Conservation (phyloP, 306 rosid species). For the Vicia sativa region DNA sequence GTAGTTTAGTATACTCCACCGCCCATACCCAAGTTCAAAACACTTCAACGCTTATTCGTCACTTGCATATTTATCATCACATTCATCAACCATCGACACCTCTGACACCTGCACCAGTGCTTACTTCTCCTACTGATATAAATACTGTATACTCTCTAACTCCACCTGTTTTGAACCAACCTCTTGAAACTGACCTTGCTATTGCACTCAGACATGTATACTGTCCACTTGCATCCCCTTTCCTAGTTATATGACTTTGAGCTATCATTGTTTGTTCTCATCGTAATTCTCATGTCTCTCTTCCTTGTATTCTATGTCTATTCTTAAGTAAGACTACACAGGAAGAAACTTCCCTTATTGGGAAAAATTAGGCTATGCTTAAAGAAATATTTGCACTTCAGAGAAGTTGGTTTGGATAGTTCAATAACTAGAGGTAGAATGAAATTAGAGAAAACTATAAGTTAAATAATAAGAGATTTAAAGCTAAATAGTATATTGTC, state of each 20-base stretch:
- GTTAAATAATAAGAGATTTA: not conserved
- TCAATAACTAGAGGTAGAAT: constrained; percentile 1
- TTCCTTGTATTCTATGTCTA: not conserved
- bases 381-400: not conserved
- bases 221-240: not conserved
- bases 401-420: not conserved
- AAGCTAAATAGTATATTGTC: not conserved
- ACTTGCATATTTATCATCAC: not conserved
- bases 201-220: not conserved
- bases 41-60: not conserved
- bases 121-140: not conserved
- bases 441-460: not conserved
- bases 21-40: not conserved
- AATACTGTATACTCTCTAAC: not conserved
- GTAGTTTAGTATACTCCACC: not conserved
- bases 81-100: not conserved
- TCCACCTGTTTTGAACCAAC: not conserved
- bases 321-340: not conserved
- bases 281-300: not conserved
- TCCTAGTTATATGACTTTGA: not conserved
- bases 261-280: not conserved
- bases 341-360: not conserved
- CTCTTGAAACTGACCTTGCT: not conserved
- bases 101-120: not conserved
- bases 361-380: not conserved